Evolutionary conservation across 441 rosid species (phyloP).

Genomic region (Biscutella auriculata): DNA sequence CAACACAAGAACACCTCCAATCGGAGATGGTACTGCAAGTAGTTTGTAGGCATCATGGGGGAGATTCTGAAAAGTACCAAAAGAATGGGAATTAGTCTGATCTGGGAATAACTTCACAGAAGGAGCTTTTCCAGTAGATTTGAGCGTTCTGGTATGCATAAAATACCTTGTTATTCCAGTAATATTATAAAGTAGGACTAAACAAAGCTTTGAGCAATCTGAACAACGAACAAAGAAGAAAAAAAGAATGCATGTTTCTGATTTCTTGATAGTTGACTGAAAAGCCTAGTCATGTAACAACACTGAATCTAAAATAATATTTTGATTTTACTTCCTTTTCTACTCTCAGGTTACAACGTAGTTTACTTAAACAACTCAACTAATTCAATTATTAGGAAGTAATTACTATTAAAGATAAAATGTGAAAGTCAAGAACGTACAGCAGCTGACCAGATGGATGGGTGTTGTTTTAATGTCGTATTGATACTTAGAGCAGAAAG

Average conservation of each 20-base stretch:
- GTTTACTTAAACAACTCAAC: not conserved
- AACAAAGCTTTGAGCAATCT: constrained; percentile 1
- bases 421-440: constrained; percentile 40
- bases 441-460: constrained; percentile 88
- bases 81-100: constrained; percentile 7
- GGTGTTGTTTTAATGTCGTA: constrained; percentile 87
- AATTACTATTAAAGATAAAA: not conserved
- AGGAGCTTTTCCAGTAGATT: constrained; percentile 2
- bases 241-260: not conserved
- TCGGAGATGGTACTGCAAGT: constrained; percentile 95
- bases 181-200: not conserved
- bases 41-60: constrained; percentile 96
- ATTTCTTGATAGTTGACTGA: constrained; percentile 1
- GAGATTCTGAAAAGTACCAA: constrained; percentile 54
- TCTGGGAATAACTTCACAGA: constrained; percentile 1
- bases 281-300: constrained; percentile 14
- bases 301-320: not conserved
- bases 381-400: constrained; percentile 2
- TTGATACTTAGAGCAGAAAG: constrained; percentile 95
- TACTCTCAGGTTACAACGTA: constrained; percentile 4
- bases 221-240: not conserved
- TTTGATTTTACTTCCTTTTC: not conserved
- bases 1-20: constrained; percentile 92
- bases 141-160: not conserved
- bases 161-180: not conserved